phyloP scores from a whole-genome alignment of 2,329 filamentous ascomycete genomes.

The Blumeria hordei region DNA sequence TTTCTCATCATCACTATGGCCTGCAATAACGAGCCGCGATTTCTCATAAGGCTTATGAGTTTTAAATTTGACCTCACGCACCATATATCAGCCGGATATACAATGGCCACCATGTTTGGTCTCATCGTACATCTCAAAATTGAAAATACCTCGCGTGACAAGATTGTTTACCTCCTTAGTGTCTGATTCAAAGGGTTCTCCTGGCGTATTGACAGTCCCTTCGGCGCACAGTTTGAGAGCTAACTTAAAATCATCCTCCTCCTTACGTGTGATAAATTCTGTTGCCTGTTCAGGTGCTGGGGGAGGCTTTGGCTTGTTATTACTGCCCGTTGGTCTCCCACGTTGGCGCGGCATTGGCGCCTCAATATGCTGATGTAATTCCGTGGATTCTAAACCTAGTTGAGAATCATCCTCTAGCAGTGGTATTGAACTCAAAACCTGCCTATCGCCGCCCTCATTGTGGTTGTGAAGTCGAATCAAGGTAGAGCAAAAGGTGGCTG shows the following conservation, averaged over 20 bases:
- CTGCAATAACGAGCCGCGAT: slow-evolving; percentile 2
- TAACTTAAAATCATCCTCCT: not conserved
- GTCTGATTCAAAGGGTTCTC: not conserved
- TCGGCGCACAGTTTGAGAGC: not conserved
- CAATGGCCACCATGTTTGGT: not conserved
- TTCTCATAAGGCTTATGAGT: not conserved
- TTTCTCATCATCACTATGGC: slow-evolving; percentile 3
- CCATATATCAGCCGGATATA: not conserved
- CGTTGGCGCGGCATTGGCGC: too few relatives aligned
- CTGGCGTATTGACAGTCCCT: not conserved
- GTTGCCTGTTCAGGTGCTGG: too few relatives aligned
- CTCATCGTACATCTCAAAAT: not conserved
- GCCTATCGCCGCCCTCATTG: not conserved
- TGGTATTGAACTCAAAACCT: not conserved
- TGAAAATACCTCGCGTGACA: not conserved
- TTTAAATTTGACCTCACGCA: not conserved
- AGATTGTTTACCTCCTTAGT: not conserved
- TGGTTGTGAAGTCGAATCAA: not conserved
- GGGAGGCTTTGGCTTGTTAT: too few relatives aligned
- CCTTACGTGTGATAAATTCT: not conserved
- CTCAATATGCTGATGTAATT: not conserved
- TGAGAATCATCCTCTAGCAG: not conserved
- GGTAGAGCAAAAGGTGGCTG: not conserved
- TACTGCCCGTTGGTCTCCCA: too few relatives aligned
- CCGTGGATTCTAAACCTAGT: not conserved